Evolutionary conservation across 352 stramenopile species (phyloP), one percentile per base, ranked within the genome.

Genomic region (Blastocystis sp.): DNA sequence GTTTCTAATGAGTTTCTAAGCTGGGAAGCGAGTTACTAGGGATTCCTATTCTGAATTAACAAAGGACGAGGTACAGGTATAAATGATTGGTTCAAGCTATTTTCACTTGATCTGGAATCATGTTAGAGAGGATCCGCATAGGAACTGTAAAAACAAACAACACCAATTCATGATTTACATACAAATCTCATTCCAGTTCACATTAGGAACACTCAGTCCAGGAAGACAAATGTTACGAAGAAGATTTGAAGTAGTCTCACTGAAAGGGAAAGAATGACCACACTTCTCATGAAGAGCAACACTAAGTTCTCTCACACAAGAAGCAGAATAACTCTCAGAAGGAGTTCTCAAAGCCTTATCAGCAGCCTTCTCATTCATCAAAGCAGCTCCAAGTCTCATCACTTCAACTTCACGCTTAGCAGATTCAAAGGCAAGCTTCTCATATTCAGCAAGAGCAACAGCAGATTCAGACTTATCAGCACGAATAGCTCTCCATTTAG

Each of bases 401-500:
- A 65, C 71, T 42, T 81, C 71, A 14, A 81, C 71, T 24, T 81
- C 71, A n/a, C 52, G 11, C 14, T 65, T 63, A 19, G 46, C 71
- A 5, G 16, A 14, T n/a, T 66, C 24, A 37, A 51, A 32, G 1
- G 16, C n/a, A n/a, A 52, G n/a, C 9, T 29, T 29, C 32, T 81
- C 19, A 42, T 66, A 81, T 21, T 42, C 46, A 29, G 27, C 52
- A n/a, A 81, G 6, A 1, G 71, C 71, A 37, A 5, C 21, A 0
- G 27, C 32, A 1, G 27, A 14, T 14, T 81, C 24, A 16, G 11
- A 35, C 19, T 75, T 77, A 43, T 74, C 58, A 0, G 52, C 42
- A 37, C 77, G 54, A 57, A 87, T 75, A 0, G 54, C 77, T 32
- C 19, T 67, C 77, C 54, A 87, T 29, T 65, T 74, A 43, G 77